These are phyloP conservation scores for Akebia trifoliata DNA, from an alignment of 164 flowering plant species.

Conservation along the genomic window DNA sequence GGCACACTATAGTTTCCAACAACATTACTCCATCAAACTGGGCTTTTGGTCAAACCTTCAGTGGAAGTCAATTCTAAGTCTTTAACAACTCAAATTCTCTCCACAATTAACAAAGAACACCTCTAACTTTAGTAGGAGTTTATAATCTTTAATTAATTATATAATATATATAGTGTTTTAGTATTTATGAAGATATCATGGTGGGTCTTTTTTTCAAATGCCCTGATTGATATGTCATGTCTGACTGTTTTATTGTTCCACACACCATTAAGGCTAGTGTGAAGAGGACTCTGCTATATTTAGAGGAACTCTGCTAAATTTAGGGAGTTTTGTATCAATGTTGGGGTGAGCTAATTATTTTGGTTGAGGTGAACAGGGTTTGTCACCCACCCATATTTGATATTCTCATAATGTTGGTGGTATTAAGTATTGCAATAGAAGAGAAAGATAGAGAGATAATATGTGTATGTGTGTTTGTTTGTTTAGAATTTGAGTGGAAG, in stretches of 20 bases:
- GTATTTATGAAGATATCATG: neutral
- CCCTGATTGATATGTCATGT: neutral
- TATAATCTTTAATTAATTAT: neutral
- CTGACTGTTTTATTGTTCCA: neutral
- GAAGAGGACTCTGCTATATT: neutral
- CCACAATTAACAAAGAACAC: conserved; percentile 10
- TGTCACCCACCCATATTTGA: neutral
- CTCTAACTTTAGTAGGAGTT: neutral
- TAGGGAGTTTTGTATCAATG: neutral
- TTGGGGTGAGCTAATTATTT: neutral
- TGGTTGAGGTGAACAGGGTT: neutral
- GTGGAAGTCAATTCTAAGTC: conserved; percentile 41
- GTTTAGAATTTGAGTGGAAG: too few relatives aligned
- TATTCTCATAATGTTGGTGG: neutral
- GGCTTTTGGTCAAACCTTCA: conserved; percentile 66
- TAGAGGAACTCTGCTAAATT: neutral
- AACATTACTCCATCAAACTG: conserved; percentile 57
- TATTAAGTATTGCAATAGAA: too few relatives aligned
- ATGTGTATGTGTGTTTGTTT: neutral
- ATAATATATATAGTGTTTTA: neutral
- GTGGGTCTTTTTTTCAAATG: neutral
- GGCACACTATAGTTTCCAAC: conserved; percentile 43
- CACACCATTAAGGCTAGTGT: too few relatives aligned
- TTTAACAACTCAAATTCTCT: neutral
- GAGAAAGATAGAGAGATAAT: neutral